Evolutionary conservation across 768 basidiomycete genomes (phyloP), one percentile per base, ranked within the genome.

Genomic region (Hemileccinum impolitum): DNA sequence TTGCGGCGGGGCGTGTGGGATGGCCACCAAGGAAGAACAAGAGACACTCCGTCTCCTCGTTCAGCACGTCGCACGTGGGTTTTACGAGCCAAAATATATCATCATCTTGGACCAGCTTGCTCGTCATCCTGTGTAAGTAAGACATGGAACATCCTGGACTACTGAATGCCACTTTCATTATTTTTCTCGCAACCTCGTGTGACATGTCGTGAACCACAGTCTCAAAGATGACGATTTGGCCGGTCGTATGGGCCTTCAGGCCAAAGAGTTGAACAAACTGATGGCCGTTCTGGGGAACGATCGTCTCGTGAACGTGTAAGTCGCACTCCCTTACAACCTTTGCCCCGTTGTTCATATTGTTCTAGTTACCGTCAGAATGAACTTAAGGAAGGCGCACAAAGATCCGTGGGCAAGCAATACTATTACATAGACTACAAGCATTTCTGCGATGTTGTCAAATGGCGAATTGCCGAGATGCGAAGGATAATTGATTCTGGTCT

Each of bases 381-480:
- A 71, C 80, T 93, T 57, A 90, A 90, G 64, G 90, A 93, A 65
- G 89, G 88, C 44, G 87, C 88, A 38, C 87, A 88, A 66, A 84
- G 94, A 52, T 86, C 88, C 51, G 85, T 88, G 51, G 87, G 87
- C 54, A 85, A 87, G 60, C 87, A 90, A 62, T 99, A 97, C 74
- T 99, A 90, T 74, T 97, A 91, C 71, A 89, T 99, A 65, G 87
- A 99, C 72, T 94, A 95, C 69, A 83, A 92, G 60, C 82, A 85
- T 62, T 94, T 97, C 65, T 94, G 91, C 70, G 94, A 98, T 68
- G 94, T 98, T 39, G 90, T 95, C 69, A 97, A 98, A 68, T 99
- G 95, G 91, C 79, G 94, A 35, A 82, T 98, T 46, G 90, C 90
- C 5, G 88, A 90, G 64, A 94, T 97, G 91, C 80, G 90, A 54